phyloP scores from a whole-genome alignment of 1,284 basidiomycete species.

The Leccinum pachyderme region DNA sequence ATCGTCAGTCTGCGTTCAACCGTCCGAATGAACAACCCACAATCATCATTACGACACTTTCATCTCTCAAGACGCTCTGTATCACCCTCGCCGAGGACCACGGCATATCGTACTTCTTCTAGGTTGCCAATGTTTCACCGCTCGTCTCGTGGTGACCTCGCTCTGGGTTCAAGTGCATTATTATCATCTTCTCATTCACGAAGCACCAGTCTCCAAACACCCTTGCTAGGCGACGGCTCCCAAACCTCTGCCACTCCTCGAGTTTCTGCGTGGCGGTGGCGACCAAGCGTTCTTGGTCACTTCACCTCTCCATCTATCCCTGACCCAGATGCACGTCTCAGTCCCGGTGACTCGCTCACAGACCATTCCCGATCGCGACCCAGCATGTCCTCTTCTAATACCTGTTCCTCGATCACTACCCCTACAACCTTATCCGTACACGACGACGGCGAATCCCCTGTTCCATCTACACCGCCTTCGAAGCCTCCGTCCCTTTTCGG shows the following conservation, averaged over 20 bases:
- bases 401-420: constrained; percentile 49
- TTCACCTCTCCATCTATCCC: constrained; percentile 45
- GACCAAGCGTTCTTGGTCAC: constrained; percentile 60
- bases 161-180: constrained; percentile 26
- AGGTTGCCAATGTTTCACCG: constrained; percentile 46
- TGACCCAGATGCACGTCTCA: constrained; percentile 38
- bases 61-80: constrained; percentile 51
- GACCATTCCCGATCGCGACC: constrained; percentile 61
- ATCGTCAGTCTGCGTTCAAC: constrained; percentile 37
- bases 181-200: constrained; percentile 40
- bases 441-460: constrained; percentile 27
- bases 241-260: constrained; percentile 20
- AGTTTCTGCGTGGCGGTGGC: constrained; percentile 45
- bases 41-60: constrained; percentile 55
- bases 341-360: constrained; percentile 39
- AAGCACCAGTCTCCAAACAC: constrained; percentile 43
- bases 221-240: constrained; percentile 19
- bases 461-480: constrained; percentile 43
- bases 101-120: constrained; percentile 37
- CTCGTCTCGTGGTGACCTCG: constrained; percentile 37
- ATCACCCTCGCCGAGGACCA: constrained; percentile 35
- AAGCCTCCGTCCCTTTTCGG: constrained; percentile 46
- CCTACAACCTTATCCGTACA: constrained; percentile 37
- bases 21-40: constrained; percentile 39
- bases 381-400: constrained; percentile 64